A percentile compares a stretch with the other conserved stretches of the same genome.
Conservation (phyloP, 306 rosid species). For the Prunus mume region DNA sequence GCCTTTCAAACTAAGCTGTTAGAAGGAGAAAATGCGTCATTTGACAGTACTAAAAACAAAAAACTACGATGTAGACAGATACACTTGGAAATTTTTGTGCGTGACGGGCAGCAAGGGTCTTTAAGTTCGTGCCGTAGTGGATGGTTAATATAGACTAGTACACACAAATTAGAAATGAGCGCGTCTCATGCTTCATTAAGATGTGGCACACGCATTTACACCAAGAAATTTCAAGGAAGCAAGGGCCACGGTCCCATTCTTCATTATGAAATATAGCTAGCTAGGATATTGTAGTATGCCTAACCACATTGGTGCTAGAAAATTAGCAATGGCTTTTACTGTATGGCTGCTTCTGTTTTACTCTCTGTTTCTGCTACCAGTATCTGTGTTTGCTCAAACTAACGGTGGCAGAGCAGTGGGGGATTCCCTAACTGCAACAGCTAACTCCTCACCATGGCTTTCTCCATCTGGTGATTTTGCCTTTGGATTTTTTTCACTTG, state of each 20-base stretch:
- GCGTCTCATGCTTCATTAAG: no score
- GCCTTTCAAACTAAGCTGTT: no score
- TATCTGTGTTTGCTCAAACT: constrained; percentile 33
- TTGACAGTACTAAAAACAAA: no score
- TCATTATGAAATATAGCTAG: not conserved
- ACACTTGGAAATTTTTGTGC: no score
- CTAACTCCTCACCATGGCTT: constrained; percentile 36
- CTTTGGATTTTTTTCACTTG: constrained; percentile 44
- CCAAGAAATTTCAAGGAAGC: not conserved
- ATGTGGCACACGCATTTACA: no score
- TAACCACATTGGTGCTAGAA: not conserved
- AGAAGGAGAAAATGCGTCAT: no score
- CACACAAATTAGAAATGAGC: no score
- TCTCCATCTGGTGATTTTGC: constrained; percentile 25
- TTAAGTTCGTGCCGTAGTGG: no score
- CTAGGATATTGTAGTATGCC: no score
- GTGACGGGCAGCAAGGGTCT: no score
- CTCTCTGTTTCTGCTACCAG: constrained; percentile 13
- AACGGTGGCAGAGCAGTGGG: constrained; percentile 24
- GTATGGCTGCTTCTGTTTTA: not conserved
- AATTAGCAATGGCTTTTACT: not conserved
- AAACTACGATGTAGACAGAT: no score
- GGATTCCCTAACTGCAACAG: constrained; percentile 25
- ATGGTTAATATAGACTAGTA: no score
- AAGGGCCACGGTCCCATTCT: not conserved